A percentile compares a stretch with the other conserved stretches of the same genome.
phyloP scores from a whole-genome alignment of 1,284 basidiomycete genomes.

The Trichosporon sp. region DNA sequence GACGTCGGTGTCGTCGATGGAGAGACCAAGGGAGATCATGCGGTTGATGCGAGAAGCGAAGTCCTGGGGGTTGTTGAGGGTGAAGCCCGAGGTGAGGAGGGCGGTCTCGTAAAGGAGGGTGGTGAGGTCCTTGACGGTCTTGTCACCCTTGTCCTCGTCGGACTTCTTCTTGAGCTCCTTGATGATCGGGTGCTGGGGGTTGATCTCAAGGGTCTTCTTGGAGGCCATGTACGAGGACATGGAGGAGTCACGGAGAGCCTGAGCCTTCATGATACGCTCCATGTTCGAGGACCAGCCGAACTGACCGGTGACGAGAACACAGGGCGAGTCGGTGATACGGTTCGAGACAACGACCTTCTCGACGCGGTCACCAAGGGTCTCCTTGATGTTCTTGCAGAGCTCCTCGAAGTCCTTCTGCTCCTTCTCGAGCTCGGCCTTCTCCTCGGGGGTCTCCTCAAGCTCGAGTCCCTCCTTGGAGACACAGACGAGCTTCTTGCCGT shows the following conservation, averaged over 20 bases:
- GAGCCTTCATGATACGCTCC: constrained; percentile 99
- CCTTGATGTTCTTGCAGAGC: constrained; percentile 89
- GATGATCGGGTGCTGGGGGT: constrained; percentile 89
- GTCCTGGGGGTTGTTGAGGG: constrained; percentile 88
- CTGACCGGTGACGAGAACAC: constrained; percentile 95
- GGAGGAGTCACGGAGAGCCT: constrained; percentile 94
- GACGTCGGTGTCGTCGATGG: constrained; percentile 51
- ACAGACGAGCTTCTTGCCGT: constrained; percentile 95
- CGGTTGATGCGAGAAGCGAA: constrained; percentile 96
- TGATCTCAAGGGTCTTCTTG: constrained; percentile 99
- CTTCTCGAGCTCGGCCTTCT: constrained; percentile 87
- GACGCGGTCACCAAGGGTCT: constrained; percentile 97
- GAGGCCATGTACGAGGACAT: constrained; percentile 99
- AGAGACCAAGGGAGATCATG: constrained; percentile 75
- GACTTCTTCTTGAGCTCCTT: constrained; percentile 93
- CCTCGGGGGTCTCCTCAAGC: constrained; percentile 97
- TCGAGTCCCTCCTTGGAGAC: constrained; percentile 99
- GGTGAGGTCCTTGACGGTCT: constrained; percentile 94
- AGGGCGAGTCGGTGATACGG: constrained; percentile 93
- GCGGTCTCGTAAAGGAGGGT: constrained; percentile 96
- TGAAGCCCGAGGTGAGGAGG: constrained; percentile 86
- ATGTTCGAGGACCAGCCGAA: constrained; percentile 99
- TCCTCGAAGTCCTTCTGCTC: constrained; percentile 81
- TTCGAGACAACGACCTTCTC: constrained; percentile 99
- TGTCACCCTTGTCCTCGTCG: constrained; percentile 94